Evolutionary conservation across 352 stramenopile genomes (phyloP).

Genomic region (Pythium sp.): DNA sequence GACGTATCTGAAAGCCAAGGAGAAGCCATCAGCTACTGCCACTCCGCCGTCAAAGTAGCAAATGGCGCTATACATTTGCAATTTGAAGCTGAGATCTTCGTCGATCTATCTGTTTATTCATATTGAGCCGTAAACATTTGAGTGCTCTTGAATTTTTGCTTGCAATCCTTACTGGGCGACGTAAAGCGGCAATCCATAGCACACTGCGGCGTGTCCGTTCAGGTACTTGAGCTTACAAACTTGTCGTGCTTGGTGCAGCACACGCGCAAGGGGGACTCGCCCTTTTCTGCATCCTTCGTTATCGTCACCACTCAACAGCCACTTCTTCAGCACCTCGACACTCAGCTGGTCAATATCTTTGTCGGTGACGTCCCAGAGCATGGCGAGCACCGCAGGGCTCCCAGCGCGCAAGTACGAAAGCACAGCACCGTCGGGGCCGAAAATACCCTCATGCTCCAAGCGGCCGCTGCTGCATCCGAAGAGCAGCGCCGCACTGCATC

Average conservation of each 20-base stretch:
- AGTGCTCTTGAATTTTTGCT: background rate
- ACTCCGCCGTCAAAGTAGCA: conserved; percentile 6
- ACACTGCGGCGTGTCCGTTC: conserved; percentile 94
- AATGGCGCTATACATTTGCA: background rate
- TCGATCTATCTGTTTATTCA: background rate
- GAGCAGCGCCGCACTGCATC: conserved; percentile 88
- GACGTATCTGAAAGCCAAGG: conserved; percentile 13
- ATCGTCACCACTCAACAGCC: conserved; percentile 58
- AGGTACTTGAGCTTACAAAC: conserved; percentile 94
- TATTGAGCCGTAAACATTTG: background rate
- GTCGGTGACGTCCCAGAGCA: conserved; percentile 99
- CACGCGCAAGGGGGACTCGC: conserved; percentile 47
- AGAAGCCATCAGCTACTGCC: conserved; percentile 14
- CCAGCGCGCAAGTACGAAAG: conserved; percentile 93
- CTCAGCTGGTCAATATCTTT: conserved; percentile 96
- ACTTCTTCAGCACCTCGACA: conserved; percentile 52
- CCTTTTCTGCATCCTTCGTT: background rate
- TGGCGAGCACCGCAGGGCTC: conserved; percentile 94
- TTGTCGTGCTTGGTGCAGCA: conserved; percentile 65
- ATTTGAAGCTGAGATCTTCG: background rate
- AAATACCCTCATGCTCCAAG: conserved; percentile 83
- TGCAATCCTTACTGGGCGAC: conserved; percentile 17
- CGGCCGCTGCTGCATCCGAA: conserved; percentile 97
- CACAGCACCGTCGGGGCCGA: conserved; percentile 93
- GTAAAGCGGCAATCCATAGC: conserved; percentile 91